A percentile compares a stretch with the other conserved stretches of the same genome.
phyloP scores from a whole-genome alignment of 225 moss, liverwort and hornwort genomes.

The Antitrichia curtipendula region DNA sequence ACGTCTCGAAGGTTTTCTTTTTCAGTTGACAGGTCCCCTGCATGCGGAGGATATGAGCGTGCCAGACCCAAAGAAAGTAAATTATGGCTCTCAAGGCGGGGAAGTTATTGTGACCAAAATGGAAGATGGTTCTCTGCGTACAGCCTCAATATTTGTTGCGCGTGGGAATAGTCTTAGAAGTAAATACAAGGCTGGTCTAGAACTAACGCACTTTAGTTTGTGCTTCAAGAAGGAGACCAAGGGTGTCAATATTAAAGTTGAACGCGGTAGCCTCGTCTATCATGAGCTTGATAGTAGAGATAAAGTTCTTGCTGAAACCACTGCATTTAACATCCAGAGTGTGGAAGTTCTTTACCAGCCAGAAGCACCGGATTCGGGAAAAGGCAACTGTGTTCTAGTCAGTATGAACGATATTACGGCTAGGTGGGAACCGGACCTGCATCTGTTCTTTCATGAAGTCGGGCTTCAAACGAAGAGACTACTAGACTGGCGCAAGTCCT shows the following conservation, averaged over 20 bases:
- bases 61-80: conserved; percentile 78
- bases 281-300: conserved; percentile 52
- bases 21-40: conserved; percentile 58
- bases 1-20: conserved; percentile 60
- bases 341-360: conserved; percentile 62
- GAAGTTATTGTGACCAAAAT: conserved; percentile 55
- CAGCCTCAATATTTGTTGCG: conserved; percentile 55
- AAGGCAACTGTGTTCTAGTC: conserved; percentile 51
- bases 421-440: conserved; percentile 92
- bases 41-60: conserved; percentile 54
- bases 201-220: conserved; percentile 54
- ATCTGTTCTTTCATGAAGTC: conserved; percentile 75
- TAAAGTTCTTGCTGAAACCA: conserved; percentile 33
- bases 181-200: conserved; percentile 62
- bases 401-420: conserved; percentile 55
- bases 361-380: conserved; percentile 25
- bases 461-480: conserved; percentile 55
- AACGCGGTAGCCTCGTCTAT: conserved; percentile 57
- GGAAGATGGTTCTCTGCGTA: conserved; percentile 56
- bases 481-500: conserved; percentile 55
- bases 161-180: conserved; percentile 34
- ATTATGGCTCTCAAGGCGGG: conserved; percentile 79
- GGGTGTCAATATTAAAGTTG: conserved; percentile 49
- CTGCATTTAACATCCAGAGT: conserved; percentile 46
- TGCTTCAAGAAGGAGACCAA: conserved; percentile 56